Conservation (phyloP, 176 grass and related monocot species). For the Hordeum marinum region DNA sequence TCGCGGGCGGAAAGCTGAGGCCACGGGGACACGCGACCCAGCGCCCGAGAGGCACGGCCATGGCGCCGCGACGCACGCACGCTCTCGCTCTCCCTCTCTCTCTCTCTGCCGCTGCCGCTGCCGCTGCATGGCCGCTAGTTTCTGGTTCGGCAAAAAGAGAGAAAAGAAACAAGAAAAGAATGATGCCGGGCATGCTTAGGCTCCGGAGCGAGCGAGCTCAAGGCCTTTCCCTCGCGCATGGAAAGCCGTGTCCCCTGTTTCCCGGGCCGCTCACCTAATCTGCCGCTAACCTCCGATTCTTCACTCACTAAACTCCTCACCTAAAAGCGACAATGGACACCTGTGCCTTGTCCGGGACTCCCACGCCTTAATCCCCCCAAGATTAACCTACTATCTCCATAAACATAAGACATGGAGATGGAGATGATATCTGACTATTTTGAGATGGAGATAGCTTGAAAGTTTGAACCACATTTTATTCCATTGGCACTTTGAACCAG, state of each 20-base stretch:
- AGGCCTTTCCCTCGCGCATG: slow-evolving; percentile 36
- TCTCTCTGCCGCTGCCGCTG: neutral
- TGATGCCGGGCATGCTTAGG: slow-evolving; percentile 1
- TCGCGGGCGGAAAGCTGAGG: slow-evolving; percentile 4
- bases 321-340: slow-evolving; percentile 35
- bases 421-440: too few species aligned
- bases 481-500: too few species aligned
- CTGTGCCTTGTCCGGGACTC: neutral
- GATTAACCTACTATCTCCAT: neutral
- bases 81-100: neutral
- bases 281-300: slow-evolving; percentile 36
- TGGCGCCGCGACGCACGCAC: slow-evolving; percentile 5
- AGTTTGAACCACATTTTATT: too few species aligned
- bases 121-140: neutral
- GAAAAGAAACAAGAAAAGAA: slow-evolving; percentile 1
- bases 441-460: too few species aligned
- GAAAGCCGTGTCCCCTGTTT: slow-evolving; percentile 89
- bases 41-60: slow-evolving; percentile 10
- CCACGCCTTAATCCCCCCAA: neutral
- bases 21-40: neutral
- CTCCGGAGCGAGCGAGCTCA: slow-evolving; percentile 38
- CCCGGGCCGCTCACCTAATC: slow-evolving; percentile 25
- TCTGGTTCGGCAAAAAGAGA: neutral
- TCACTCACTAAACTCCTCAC: slow-evolving; percentile 29
- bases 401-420: neutral